Evolutionary conservation across 257 asterid genomes (phyloP).

Genomic region (Parsonsia alboflavescens): DNA sequence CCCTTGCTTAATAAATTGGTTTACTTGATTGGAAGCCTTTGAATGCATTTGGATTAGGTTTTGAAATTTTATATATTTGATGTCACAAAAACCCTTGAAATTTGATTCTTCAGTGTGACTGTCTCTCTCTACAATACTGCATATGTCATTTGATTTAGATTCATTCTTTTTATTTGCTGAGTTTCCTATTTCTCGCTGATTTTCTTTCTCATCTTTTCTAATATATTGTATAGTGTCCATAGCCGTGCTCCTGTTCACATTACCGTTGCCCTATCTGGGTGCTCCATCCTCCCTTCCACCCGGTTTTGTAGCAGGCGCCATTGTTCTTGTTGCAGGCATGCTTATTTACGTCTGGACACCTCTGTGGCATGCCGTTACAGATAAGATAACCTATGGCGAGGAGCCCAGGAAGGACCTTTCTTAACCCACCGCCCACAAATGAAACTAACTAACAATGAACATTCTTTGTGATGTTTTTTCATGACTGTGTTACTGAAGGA

Average conservation of each 20-base stretch:
- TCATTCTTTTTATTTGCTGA: background rate
- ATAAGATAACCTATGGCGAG: background rate
- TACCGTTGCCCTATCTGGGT: conserved; percentile 87
- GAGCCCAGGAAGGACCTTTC: too few species aligned
- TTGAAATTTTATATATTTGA: too few species aligned
- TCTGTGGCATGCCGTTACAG: conserved; percentile 16
- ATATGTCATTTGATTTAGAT: background rate
- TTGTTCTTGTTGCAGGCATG: conserved; percentile 61
- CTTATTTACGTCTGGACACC: conserved; percentile 68
- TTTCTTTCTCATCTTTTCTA: conserved; percentile 13
- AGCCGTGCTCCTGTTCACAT: conserved; percentile 75
- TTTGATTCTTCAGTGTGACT: background rate
- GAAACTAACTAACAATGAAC: background rate
- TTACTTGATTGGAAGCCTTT: background rate
- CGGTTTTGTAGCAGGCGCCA: conserved; percentile 73
- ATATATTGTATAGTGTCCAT: conserved; percentile 92
- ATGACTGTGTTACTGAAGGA: too few species aligned
- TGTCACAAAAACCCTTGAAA: background rate
- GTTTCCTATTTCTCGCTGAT: conserved; percentile 9
- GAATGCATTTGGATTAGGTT: background rate
- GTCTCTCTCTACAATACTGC: too few species aligned
- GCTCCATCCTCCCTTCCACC: conserved; percentile 82
- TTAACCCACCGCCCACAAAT: background rate
- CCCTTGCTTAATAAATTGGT: background rate
- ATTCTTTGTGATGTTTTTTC: background rate